Percentiles rank a stretch among this genome's conserved stretches.
These are phyloP conservation scores for Umbelopsis isabellina DNA, from an alignment of 192 early-diverging fungal genomes.

Conservation along the genomic window DNA sequence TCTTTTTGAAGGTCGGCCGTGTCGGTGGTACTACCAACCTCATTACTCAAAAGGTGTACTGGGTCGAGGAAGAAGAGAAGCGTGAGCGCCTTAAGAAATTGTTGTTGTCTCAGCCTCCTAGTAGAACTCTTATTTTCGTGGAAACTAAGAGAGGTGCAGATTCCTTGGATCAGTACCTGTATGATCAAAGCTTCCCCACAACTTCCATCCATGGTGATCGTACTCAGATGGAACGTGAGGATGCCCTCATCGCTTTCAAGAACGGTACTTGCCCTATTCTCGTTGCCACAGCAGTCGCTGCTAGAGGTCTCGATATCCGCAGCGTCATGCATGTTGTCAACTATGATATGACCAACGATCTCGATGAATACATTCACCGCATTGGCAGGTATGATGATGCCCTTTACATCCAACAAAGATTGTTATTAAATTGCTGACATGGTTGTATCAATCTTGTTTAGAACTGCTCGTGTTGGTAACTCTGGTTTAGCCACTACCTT, in stretches of 20 bases:
- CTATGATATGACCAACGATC: conserved; percentile 74
- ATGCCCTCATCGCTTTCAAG: conserved; percentile 73
- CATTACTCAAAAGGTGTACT: conserved; percentile 72
- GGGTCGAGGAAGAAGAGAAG: conserved; percentile 38
- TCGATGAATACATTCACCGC: conserved; percentile 79
- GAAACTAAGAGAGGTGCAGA: conserved; percentile 84
- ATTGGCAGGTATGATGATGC: conserved; percentile 57
- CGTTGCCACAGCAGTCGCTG: conserved; percentile 79
- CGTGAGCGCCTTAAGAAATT: conserved; percentile 50
- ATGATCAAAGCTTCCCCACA: conserved; percentile 70
- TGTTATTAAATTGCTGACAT: not conserved
- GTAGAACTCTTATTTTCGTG: conserved; percentile 80
- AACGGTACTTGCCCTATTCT: conserved; percentile 61
- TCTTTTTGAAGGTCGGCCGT: conserved; percentile 87
- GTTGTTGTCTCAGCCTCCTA: conserved; percentile 49
- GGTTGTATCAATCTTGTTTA: conserved; percentile 4
- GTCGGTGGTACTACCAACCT: conserved; percentile 89
- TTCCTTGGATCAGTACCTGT: conserved; percentile 70
- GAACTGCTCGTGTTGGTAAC: conserved; percentile 68
- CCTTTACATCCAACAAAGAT: not conserved
- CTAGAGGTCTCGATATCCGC: conserved; percentile 78
- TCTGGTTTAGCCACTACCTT: conserved; percentile 59
- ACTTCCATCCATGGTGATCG: conserved; percentile 88
- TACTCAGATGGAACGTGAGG: conserved; percentile 78
- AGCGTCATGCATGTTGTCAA: conserved; percentile 82